Evolutionary conservation across 1,284 basidiomycete genomes (phyloP), one percentile per base, ranked within the genome.

Genomic region (Athelia psychrophila): DNA sequence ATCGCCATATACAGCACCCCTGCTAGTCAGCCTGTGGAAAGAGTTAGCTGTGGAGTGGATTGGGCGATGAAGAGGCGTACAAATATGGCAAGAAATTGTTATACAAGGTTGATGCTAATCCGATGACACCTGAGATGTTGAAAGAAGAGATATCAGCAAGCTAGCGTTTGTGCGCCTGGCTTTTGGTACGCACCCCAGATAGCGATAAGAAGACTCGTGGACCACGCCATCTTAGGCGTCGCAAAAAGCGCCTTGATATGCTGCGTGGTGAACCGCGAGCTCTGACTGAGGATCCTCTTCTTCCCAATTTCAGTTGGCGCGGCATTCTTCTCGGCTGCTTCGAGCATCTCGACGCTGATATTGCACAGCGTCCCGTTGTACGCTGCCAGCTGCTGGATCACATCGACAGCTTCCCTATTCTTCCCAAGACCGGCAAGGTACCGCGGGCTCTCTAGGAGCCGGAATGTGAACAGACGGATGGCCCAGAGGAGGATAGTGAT

Each of bases 41-140:
- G 9, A 6, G 20, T n/a, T 9, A 22, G 40, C 12, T 23, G 18
- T 35, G 27, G 9, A 47, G 53, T 18, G 49, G 33, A 27, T 38
- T 8, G 42, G 20, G 20, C 20, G 12, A 15, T 3, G 3, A 24
- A 35, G 2, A 3, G 33, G 59, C 77, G 56, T 54, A 79, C 77
- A 79, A 70, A 45, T 73, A 78, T 19, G 74, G 78, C 52, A 80
- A 62, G 65, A 80, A 86, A 52, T 70, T 80, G 60, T 84, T 80
- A 64, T 84, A 85, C 42, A 84, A 65, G 5, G 83, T 81, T 44
- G 79, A 80, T 2, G 78, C 80, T 10, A 86, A 77, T n/a, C 82
- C 82, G 49, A 85, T 84, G 47, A 81, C 70, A 4, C 77, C 79
- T 80, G 20, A 6, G 38, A 51, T 30, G 1, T n/a, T 5, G 6